Base-by-base conservation (phyloP, 1,139 yeast genomes). In the Pichia sp. region DNA sequence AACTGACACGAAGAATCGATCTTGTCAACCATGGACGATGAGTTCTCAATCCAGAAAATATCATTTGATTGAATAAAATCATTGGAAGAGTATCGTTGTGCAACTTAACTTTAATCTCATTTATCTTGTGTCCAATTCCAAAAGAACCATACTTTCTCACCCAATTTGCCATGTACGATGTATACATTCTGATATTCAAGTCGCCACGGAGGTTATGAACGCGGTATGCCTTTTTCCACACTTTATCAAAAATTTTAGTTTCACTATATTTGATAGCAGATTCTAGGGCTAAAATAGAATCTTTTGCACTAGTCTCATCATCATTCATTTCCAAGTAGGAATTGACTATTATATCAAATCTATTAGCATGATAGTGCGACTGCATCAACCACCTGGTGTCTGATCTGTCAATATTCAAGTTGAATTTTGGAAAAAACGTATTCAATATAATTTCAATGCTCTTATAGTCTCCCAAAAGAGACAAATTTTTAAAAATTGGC, bases 11-110 rank as follows among this genome's bases (percentile, higher is more conserved):
- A 27, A 71, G 54, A 11, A 72, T 53, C 45, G 66, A 71, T 39
- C 72, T 59, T 39, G 75, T 71, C 0, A 70, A 55, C 29, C 72
- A 68, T 36, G 71, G 62, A 49, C 70, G 68, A 46, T 60, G 57
- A 38, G 62, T 64, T 28, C 63, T 52, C 23, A 66, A 54, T 46
- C 64, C 69, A 50, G 65, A 72, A 46, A 61, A 67, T 3, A 77
- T 66, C 39, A 71, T 62, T 48, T 67, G 67, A 51, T 77, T 75
- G 53, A 64, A 75, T 1, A 69, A 56, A 16, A 59, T 58, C 0
- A 67, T 54, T 2, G 71, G 67, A 4, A 59, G 38, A 7, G 33
- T 28, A 2, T 48, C 43, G 2, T 38, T 16, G 3, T 41, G 39
- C 9, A 51, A 40, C 10, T 26, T 38, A 29, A 45, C 33, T 7